Percentiles rank a stretch among this genome's conserved stretches.
These are phyloP conservation scores for Salvia sclarea DNA, from an alignment of 305 asterid genomes.

Conservation along the genomic window DNA sequence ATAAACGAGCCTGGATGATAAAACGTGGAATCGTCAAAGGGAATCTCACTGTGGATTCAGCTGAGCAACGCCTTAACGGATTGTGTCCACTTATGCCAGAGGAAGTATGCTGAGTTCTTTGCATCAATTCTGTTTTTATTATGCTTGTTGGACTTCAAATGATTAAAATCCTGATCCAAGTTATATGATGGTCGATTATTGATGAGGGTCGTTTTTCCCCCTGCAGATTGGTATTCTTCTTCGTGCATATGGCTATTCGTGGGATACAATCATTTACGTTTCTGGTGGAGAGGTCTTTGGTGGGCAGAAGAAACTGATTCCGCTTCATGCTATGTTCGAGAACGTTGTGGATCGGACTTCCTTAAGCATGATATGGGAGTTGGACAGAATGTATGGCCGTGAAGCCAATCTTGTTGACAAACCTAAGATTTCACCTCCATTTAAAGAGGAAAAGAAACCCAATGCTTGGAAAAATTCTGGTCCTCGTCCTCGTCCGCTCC, in stretches of 20 bases:
- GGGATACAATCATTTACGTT: constrained; percentile 82
- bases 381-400: constrained; percentile 77
- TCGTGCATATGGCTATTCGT: constrained; percentile 85
- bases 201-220: background rate
- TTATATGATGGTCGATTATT: background rate
- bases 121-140: background rate
- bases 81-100: constrained; percentile 97
- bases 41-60: constrained; percentile 78
- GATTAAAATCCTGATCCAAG: background rate
- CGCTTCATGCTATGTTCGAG: constrained; percentile 95
- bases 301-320: constrained; percentile 88
- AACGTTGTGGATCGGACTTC: constrained; percentile 92
- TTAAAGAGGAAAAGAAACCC: constrained; percentile 50
- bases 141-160: background rate
- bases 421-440: constrained; percentile 45
- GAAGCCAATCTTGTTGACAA: constrained; percentile 79
- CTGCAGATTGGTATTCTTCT: constrained; percentile 90
- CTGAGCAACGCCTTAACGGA: constrained; percentile 70
- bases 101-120: constrained; percentile 58
- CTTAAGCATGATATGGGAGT: constrained; percentile 74
- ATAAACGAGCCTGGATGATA: constrained; percentile 91
- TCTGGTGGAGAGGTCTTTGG: constrained; percentile 99
- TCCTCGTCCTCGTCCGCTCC: constrained; percentile 90
- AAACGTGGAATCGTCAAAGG: constrained; percentile 84
- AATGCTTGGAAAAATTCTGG: constrained; percentile 62